These are phyloP conservation scores for Rhododendron molle DNA, from an alignment of 148 eudicot species.

Conservation along the genomic window DNA sequence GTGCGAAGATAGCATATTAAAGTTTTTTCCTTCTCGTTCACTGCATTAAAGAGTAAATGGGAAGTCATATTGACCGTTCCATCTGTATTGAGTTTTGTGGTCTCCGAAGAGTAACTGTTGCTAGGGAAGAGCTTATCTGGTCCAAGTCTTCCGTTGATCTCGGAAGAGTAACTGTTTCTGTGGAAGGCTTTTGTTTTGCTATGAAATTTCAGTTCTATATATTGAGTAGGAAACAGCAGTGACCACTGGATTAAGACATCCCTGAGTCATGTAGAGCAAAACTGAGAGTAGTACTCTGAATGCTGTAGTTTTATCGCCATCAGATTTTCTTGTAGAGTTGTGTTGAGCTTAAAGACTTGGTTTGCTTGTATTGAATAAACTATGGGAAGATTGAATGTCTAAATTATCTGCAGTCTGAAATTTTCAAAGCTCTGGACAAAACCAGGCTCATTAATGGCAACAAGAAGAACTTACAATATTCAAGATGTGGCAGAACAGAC, in stretches of 20 bases:
- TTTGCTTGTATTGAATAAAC: slow-evolving; percentile 5
- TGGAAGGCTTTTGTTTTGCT: not conserved
- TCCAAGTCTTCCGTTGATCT: not conserved
- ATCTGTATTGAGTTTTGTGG: not conserved
- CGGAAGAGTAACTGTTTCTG: not conserved
- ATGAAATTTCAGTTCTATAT: not conserved
- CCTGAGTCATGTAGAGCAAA: not conserved
- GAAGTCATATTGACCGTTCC: not conserved
- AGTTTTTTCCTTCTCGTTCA: not conserved
- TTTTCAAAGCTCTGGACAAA: slow-evolving; percentile 70
- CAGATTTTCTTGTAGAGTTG: not conserved
- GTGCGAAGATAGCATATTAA: not conserved
- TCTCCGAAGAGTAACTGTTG: not conserved
- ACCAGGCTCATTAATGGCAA: slow-evolving; percentile 67
- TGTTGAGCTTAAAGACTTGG: not conserved
- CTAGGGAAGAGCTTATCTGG: not conserved
- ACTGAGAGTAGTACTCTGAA: not conserved
- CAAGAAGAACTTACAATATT: slow-evolving; percentile 63
- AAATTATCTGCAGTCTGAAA: slow-evolving; percentile 63
- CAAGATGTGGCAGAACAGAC: slow-evolving; percentile 98
- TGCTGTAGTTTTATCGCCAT: not conserved
- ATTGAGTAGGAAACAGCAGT: not conserved
- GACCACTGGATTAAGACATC: not conserved
- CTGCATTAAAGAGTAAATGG: not conserved
- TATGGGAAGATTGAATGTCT: not conserved